Evolutionary conservation across 139 green algal genomes (phyloP).

Genomic region (Micromonas pusilla): DNA sequence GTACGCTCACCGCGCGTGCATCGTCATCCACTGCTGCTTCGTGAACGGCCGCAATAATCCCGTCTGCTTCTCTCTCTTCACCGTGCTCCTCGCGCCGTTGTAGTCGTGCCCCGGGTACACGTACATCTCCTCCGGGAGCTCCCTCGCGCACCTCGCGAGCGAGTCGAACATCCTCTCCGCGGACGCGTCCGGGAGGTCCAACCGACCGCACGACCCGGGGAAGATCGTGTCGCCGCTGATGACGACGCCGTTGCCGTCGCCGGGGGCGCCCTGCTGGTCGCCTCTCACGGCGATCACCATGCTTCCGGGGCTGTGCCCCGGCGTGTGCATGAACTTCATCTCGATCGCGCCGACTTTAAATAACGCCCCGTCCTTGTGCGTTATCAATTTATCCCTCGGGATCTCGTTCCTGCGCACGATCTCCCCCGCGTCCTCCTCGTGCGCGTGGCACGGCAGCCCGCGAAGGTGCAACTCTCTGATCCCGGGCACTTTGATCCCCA

Average conservation of each 20-base stretch:
- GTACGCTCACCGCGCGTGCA: too few species aligned
- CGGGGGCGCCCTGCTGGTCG: neutral
- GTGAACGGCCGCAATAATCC: conserved; percentile 15
- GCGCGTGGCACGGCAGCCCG: conserved; percentile 23
- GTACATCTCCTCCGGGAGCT: neutral
- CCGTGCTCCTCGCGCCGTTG: conserved; percentile 14
- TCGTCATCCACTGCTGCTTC: conserved; percentile 23
- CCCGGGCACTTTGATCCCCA: conserved; percentile 39
- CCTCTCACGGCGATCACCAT: conserved; percentile 32
- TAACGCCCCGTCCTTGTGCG: neutral
- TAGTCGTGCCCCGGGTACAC: conserved; percentile 28
- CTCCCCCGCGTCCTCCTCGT: conserved; percentile 9
- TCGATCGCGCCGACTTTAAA: neutral
- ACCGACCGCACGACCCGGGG: conserved; percentile 31
- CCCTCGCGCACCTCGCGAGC: neutral
- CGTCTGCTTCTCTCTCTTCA: conserved; percentile 10
- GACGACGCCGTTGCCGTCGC: conserved; percentile 15
- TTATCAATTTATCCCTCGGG: neutral
- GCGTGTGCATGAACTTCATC: conserved; percentile 40
- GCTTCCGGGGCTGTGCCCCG: conserved; percentile 39
- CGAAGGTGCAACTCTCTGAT: conserved; percentile 22
- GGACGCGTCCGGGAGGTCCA: conserved; percentile 36
- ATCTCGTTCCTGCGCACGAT: neutral
- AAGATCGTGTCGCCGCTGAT: conserved; percentile 38
- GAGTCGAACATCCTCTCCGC: conserved; percentile 29